Evolutionary conservation across 164 flowering plant genomes (phyloP).

Genomic region (Piper longum): DNA sequence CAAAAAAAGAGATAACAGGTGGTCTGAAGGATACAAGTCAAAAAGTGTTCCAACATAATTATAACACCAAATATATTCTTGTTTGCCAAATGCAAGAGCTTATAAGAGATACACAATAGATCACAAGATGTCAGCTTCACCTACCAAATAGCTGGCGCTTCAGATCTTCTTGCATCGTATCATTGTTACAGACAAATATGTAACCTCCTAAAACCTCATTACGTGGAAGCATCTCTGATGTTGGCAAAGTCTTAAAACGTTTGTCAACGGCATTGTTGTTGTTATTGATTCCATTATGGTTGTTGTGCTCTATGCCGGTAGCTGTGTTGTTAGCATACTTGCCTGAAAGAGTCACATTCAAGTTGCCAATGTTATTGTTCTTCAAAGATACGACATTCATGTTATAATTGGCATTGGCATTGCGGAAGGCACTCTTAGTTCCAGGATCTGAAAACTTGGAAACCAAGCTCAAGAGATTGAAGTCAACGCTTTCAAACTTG

Average conservation of each 20-base stretch:
- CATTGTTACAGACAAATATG: constrained; percentile 96
- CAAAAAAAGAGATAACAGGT: too few relatives aligned
- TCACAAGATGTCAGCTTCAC: not conserved
- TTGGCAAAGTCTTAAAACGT: constrained; percentile 93
- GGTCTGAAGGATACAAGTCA: too few relatives aligned
- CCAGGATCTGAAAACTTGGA: constrained; percentile 33
- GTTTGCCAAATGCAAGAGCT: too few relatives aligned
- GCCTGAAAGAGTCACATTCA: constrained; percentile 20
- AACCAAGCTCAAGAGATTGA: constrained; percentile 55
- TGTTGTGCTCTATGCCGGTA: constrained; percentile 16
- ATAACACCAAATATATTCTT: too few relatives aligned
- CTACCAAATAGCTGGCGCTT: constrained; percentile 92
- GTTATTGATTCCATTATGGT: constrained; percentile 18
- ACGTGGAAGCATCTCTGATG: constrained; percentile 82
- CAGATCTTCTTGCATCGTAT: constrained; percentile 88
- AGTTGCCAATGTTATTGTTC: constrained; percentile 20
- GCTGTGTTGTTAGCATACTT: constrained; percentile 35
- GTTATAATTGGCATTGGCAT: constrained; percentile 23
- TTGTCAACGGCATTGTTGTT: constrained; percentile 38
- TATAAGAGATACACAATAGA: too few relatives aligned
- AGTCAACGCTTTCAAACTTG: constrained; percentile 57
- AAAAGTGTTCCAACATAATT: too few relatives aligned
- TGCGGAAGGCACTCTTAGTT: constrained; percentile 25
- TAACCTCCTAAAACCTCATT: constrained; percentile 96
- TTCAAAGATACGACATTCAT: constrained; percentile 36